Conservation (phyloP, 2,329 filamentous ascomycete species). For the Neoscytalidium dimidiatum region DNA sequence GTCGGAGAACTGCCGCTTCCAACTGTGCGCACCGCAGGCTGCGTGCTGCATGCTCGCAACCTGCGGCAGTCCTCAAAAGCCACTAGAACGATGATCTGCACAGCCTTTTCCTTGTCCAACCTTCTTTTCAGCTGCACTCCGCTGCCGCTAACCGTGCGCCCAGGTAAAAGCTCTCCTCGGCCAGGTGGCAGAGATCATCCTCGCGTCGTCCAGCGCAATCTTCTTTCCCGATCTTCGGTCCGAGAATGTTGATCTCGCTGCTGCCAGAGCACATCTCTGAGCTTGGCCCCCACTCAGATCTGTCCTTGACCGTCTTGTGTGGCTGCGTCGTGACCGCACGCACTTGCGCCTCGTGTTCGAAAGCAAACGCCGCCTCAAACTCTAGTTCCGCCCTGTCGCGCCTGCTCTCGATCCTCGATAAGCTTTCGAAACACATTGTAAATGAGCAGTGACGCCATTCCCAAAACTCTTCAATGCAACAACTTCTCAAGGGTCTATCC, state of each 20-base stretch:
- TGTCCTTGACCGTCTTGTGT: background rate
- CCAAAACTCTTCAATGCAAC: background rate
- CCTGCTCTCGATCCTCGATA: too few relatives aligned
- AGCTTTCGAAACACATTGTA: background rate
- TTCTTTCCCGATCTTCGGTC: conserved; percentile 1
- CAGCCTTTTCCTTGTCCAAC: too few relatives aligned
- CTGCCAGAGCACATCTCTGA: background rate
- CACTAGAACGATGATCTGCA: too few relatives aligned
- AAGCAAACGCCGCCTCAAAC: background rate
- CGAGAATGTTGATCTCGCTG: background rate
- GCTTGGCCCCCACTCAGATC: background rate
- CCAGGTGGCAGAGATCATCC: background rate
- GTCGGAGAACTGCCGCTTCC: background rate
- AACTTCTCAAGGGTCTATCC: background rate
- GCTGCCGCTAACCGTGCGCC: background rate
- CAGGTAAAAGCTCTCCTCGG: background rate
- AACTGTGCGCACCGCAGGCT: background rate
- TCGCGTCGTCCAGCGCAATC: background rate
- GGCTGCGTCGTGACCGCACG: background rate
- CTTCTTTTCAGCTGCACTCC: too few relatives aligned
- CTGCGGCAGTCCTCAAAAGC: too few relatives aligned
- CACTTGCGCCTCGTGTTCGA: background rate
- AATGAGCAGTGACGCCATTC: background rate
- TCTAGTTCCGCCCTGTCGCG: background rate
- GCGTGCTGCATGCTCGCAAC: background rate